phyloP scores from a whole-genome alignment of 257 asterid species.

The Nicotiana tomentosiformis region DNA sequence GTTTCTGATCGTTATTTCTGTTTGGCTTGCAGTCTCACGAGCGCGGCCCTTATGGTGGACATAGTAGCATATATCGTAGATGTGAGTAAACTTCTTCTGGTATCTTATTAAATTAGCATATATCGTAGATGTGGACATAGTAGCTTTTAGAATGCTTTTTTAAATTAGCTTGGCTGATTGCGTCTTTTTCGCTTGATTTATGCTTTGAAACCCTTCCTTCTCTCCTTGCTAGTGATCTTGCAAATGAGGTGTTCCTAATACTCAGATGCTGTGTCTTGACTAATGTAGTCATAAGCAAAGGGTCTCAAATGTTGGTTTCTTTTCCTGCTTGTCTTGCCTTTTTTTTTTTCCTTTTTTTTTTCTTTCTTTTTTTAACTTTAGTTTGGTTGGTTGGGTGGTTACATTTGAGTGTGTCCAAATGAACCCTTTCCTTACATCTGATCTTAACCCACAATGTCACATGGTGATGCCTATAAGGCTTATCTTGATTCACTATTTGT shows the following conservation, averaged over 20 bases:
- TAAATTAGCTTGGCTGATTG: not conserved
- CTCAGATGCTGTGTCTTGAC: not conserved
- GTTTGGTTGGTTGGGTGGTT: not conserved
- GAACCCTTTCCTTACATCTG: not conserved
- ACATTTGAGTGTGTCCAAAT: not conserved
- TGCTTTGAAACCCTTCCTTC: not conserved
- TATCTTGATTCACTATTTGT: not conserved
- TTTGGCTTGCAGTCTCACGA: slow-evolving; percentile 35
- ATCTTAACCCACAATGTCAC: not conserved
- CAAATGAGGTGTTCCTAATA: not conserved
- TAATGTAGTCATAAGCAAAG: not conserved
- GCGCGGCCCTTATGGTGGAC: slow-evolving; percentile 28
- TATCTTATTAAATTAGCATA: slow-evolving; percentile 2
- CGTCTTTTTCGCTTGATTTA: not conserved
- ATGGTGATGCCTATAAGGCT: not conserved
- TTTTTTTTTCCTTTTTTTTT: not conserved
- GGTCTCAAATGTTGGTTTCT: not conserved
- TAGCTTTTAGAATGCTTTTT: not conserved
- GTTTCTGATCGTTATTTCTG: not conserved
- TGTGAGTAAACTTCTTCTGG: slow-evolving; percentile 24
- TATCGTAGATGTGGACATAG: slow-evolving; percentile 46
- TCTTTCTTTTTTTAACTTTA: not conserved
- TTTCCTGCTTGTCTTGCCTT: not conserved
- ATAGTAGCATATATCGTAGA: slow-evolving; percentile 26
- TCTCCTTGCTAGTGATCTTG: not conserved